These are phyloP conservation scores for Fusarium musae DNA, from an alignment of 2,329 filamentous ascomycete genomes.

Conservation along the genomic window DNA sequence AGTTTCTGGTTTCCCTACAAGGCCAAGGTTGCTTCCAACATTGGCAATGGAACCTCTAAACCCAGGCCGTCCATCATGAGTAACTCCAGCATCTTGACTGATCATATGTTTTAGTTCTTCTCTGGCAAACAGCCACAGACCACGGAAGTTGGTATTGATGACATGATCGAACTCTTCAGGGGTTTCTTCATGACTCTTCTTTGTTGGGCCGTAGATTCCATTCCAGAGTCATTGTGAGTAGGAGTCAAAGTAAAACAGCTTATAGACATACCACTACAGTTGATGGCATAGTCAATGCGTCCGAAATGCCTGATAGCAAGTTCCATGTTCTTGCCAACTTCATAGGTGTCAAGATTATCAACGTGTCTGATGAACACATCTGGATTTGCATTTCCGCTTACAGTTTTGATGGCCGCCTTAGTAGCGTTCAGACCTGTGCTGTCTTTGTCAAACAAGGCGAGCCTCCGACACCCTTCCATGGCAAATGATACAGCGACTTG, in stretches of 20 bases:
- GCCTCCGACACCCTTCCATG: slow-evolving; percentile 54
- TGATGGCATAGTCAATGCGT: slow-evolving; percentile 59
- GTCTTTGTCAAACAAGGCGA: slow-evolving; percentile 55
- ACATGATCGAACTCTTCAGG: slow-evolving; percentile 55
- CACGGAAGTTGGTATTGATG: slow-evolving; percentile 56
- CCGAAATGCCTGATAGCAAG: slow-evolving; percentile 49
- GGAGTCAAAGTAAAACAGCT: background rate
- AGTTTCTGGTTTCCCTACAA: slow-evolving; percentile 55
- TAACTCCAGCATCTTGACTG: slow-evolving; percentile 53
- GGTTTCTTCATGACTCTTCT: slow-evolving; percentile 50
- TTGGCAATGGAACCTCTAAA: slow-evolving; percentile 57
- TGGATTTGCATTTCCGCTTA: background rate
- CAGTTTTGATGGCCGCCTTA: slow-evolving; percentile 2
- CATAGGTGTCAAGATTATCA: slow-evolving; percentile 51
- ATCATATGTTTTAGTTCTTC: slow-evolving; percentile 57
- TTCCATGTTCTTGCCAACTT: slow-evolving; percentile 50
- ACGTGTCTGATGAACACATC: slow-evolving; percentile 41
- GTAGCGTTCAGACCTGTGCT: slow-evolving; percentile 49
- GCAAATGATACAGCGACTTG: slow-evolving; percentile 55
- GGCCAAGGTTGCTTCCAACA: slow-evolving; percentile 55
- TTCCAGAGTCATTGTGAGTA: background rate
- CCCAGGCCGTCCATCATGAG: slow-evolving; percentile 55
- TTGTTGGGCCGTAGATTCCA: slow-evolving; percentile 53
- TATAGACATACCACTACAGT: slow-evolving; percentile 52
- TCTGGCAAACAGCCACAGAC: slow-evolving; percentile 57